Evolutionary conservation across 352 stramenopile species (phyloP).

Genomic region (Phytophthora aleatoria): DNA sequence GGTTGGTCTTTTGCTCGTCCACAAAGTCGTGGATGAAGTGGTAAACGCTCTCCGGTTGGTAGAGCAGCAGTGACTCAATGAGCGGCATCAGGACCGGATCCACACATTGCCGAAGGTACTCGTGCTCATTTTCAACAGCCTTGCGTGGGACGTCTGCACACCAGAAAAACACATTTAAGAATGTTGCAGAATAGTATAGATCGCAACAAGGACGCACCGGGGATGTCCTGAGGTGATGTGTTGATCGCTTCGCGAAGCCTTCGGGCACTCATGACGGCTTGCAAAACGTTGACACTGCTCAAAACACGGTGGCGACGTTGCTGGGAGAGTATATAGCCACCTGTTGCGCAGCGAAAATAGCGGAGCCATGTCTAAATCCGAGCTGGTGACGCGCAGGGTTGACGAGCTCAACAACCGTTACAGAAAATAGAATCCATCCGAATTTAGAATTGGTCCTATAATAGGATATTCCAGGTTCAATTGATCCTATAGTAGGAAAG

Average conservation of each 20-base stretch:
- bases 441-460: constrained; percentile 14
- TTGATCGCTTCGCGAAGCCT: constrained; percentile 41
- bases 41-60: constrained; percentile 80
- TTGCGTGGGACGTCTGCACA: constrained; percentile 23
- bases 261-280: constrained; percentile 37
- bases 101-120: constrained; percentile 79
- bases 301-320: not conserved
- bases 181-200: not conserved
- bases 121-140: constrained; percentile 66
- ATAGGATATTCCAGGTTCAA: not conserved
- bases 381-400: constrained; percentile 6
- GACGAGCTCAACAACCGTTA: constrained; percentile 9
- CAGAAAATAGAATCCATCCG: constrained; percentile 19
- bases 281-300: not conserved
- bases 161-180: not conserved
- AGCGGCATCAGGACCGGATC: constrained; percentile 85
- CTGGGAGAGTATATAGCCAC: not conserved
- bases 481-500: too few species aligned
- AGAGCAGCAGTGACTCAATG: constrained; percentile 79
- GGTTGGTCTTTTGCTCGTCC: constrained; percentile 52
- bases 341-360: constrained; percentile 22
- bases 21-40: constrained; percentile 85
- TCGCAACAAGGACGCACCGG: constrained; percentile 13
- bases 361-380: constrained; percentile 25
- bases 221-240: constrained; percentile 23